phyloP scores from a whole-genome alignment of 306 rosid species.

The Cotoneaster glaucophyllus region DNA sequence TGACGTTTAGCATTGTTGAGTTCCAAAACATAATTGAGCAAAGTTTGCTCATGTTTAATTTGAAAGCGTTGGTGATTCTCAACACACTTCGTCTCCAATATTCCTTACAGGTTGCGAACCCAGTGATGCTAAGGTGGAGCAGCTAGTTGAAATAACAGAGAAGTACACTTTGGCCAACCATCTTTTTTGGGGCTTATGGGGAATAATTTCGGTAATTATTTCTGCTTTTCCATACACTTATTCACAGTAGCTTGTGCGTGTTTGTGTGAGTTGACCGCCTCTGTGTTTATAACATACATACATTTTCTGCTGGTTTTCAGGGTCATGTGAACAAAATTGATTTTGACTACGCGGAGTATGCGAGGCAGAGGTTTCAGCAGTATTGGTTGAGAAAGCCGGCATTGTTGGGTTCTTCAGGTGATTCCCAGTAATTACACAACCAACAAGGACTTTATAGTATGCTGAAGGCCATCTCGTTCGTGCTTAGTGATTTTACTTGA shows the following conservation, averaged over 20 bases:
- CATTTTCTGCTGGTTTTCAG: conserved; percentile 31
- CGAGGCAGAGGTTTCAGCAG: conserved; percentile 77
- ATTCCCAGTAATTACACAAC: not conserved
- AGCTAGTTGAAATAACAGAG: conserved; percentile 46
- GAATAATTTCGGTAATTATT: conserved; percentile 67
- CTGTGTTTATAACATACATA: not conserved
- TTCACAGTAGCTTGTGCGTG: not conserved
- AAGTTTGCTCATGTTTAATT: not conserved
- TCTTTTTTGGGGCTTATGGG: conserved; percentile 95
- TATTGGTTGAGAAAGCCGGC: conserved; percentile 51
- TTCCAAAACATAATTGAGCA: not conserved
- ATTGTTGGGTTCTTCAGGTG: conserved; percentile 33
- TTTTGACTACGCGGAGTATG: conserved; percentile 78
- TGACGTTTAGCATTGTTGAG: not conserved
- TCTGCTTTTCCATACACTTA: not conserved
- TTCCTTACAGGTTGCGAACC: conserved; percentile 41
- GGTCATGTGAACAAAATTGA: conserved; percentile 74
- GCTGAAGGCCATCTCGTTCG: not conserved
- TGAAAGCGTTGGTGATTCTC: not conserved
- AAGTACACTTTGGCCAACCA: conserved; percentile 75
- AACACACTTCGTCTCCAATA: not conserved
- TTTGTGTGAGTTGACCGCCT: not conserved
- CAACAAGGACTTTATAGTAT: not conserved
- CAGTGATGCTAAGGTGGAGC: conserved; percentile 53
- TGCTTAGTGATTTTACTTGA: not conserved